Percentiles rank a stretch among this genome's conserved stretches.
These are phyloP conservation scores for Infundibulicybe gibba DNA, from an alignment of 768 basidiomycete species.

Conservation along the genomic window DNA sequence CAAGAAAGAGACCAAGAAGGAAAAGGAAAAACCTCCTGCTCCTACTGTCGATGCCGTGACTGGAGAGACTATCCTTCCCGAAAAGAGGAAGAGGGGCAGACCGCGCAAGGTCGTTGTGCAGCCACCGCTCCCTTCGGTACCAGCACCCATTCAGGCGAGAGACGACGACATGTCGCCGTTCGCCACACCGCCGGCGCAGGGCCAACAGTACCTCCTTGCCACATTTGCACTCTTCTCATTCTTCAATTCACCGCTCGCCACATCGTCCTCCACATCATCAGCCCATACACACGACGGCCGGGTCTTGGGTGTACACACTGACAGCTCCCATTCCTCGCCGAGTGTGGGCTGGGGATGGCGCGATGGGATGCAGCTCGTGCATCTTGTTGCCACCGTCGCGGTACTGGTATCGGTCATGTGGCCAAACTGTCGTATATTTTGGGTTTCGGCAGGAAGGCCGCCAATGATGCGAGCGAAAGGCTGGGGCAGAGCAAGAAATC, in stretches of 20 bases:
- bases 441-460: neutral
- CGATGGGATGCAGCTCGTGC: conserved; percentile 58
- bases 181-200: conserved; percentile 11
- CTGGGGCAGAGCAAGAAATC: neutral
- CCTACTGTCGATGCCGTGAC: too few species aligned
- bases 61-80: too few species aligned
- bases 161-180: neutral
- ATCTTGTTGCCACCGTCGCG: conserved; percentile 60
- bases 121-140: conserved; percentile 19
- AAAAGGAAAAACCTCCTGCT: conserved; percentile 19
- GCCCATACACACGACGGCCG: conserved; percentile 47
- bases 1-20: conserved; percentile 39
- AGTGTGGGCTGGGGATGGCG: conserved; percentile 38
- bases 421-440: too few species aligned
- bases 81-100: conserved; percentile 82
- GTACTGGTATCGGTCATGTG: conserved; percentile 54
- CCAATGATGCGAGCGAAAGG: conserved; percentile 12
- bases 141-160: too few species aligned
- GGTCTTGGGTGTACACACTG: conserved; percentile 41
- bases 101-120: conserved; percentile 77
- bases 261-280: conserved; percentile 28
- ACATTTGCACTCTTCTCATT: conserved; percentile 84
- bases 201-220: conserved; percentile 73
- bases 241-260: conserved; percentile 66
- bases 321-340: conserved; percentile 12